A percentile compares a stretch with the other conserved stretches of the same genome.
These are phyloP conservation scores for Beta lomatogona DNA, from an alignment of 179 eudicot genomes.

Conservation along the genomic window DNA sequence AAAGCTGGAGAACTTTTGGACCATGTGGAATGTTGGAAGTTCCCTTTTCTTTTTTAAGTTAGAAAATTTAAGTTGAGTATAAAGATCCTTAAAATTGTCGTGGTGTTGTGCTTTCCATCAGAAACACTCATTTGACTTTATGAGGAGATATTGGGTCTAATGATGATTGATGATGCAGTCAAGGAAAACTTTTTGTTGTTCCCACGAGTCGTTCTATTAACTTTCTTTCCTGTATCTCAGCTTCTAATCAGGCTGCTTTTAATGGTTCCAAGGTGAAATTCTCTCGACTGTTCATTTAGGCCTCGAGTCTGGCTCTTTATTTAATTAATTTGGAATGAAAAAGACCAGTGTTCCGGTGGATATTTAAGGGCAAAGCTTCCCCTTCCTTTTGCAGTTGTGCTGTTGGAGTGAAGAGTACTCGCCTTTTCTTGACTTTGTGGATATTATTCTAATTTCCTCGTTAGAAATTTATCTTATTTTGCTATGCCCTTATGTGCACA, in stretches of 20 bases:
- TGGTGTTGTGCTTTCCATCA: constrained; percentile 14
- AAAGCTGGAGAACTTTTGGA: constrained; percentile 6
- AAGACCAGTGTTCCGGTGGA: background rate
- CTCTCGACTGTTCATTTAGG: background rate
- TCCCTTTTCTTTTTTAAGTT: background rate
- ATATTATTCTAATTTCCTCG: background rate
- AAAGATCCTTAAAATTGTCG: background rate
- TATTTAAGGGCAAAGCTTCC: background rate
- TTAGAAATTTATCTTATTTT: background rate
- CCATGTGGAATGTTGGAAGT: constrained; percentile 10
- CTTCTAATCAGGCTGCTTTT: background rate
- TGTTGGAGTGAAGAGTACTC: background rate
- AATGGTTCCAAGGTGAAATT: background rate
- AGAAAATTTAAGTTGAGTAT: background rate
- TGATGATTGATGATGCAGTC: constrained; percentile 9
- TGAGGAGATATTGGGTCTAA: constrained; percentile 6
- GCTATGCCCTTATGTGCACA: background rate
- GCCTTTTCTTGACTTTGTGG: background rate
- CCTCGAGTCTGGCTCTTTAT: background rate
- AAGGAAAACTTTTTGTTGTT: background rate
- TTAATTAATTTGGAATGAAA: background rate
- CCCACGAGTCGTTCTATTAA: background rate
- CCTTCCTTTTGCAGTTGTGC: background rate
- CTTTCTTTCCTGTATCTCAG: background rate
- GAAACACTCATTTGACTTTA: constrained; percentile 18